Base-by-base conservation (phyloP, 2,329 filamentous ascomycete species). In the Aspergillus floridensis region DNA sequence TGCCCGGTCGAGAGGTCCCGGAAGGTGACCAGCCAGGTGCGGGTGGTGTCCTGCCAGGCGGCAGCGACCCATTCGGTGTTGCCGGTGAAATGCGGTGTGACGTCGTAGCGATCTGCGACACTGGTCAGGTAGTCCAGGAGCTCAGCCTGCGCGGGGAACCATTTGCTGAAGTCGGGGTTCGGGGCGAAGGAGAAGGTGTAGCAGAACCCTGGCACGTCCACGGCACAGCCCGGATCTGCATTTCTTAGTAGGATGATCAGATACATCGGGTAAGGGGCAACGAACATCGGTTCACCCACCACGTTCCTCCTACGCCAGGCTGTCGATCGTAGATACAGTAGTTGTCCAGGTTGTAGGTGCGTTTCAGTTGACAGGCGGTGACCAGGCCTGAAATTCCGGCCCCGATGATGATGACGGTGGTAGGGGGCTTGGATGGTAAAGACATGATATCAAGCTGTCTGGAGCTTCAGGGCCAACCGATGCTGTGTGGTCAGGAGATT, bases 111-210 rank as follows among this genome's bases (percentile, higher is more conserved):
- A 14, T 38, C 53, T 21, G 49, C 52, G 1, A 61, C 56, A 4
- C 26, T 21, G 1, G 48, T 49, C 1, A 61, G 41, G 19, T 61
- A 61, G 12, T 21, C 14, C 4, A 61, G 29, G 38, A 61, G 56
- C 35, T 61, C 59, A 5, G 51, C 14, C n/a, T 61, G 59, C 1
- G 56, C 44, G 4, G 59, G 56, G 22, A 61, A 61, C 16, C 55
- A 26, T 31, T 56, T 35, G 4, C 48, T 56, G n/a, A 61, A 61
- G 22, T 56, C 51, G 16, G 59, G 56, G 10, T 58, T 58, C 14
- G 55, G 59, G 24, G 59, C 59, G 22, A 61, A 61, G 12, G 59
- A 61, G 24, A 52, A 58, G 44, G 52, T 61, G 48, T 61, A 61
- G 38, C 47, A 58, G 48, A 58, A 55, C 11, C 56, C 59, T 11